Evolutionary conservation across 2,329 filamentous ascomycete species (phyloP).

Genomic region (Cordyceps sp.): DNA sequence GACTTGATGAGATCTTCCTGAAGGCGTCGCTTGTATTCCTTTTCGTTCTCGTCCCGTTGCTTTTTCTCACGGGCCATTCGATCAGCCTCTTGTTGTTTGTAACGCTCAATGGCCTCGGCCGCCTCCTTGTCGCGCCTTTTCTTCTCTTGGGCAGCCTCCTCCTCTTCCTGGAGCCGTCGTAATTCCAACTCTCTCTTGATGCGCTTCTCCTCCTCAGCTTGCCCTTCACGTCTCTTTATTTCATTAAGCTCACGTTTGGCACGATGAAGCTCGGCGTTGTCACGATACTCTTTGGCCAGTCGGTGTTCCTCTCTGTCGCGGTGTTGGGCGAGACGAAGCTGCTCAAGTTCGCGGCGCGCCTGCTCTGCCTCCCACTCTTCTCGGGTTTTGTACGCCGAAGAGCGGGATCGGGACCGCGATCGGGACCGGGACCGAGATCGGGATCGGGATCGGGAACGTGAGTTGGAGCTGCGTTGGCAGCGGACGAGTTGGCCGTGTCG

Average conservation of each 20-base stretch:
- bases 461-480: no score
- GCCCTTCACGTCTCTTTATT: slow-evolving; percentile 27
- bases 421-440: slow-evolving; percentile 13
- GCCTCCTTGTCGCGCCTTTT: slow-evolving; percentile 26
- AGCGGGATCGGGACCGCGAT: slow-evolving; percentile 13
- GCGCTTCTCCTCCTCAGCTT: slow-evolving; percentile 29
- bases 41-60: slow-evolving; percentile 30
- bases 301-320: slow-evolving; percentile 20
- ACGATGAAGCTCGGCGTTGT: slow-evolving; percentile 32
- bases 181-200: slow-evolving; percentile 35
- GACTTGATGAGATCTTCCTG: slow-evolving; percentile 41
- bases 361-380: slow-evolving; percentile 24
- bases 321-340: slow-evolving; percentile 23
- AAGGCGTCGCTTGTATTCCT: slow-evolving; percentile 36
- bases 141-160: slow-evolving; percentile 26
- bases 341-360: slow-evolving; percentile 25
- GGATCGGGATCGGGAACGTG: slow-evolving; percentile 11
- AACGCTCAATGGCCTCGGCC: slow-evolving; percentile 31
- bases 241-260: slow-evolving; percentile 30
- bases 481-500: slow-evolving; percentile 9
- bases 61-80: slow-evolving; percentile 28
- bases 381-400: slow-evolving; percentile 19
- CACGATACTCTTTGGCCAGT: slow-evolving; percentile 21
- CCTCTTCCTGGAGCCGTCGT: slow-evolving; percentile 28
- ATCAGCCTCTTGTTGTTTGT: slow-evolving; percentile 30